Conservation (phyloP, 2,329 filamentous ascomycete species). For the Aspergillus sp. region DNA sequence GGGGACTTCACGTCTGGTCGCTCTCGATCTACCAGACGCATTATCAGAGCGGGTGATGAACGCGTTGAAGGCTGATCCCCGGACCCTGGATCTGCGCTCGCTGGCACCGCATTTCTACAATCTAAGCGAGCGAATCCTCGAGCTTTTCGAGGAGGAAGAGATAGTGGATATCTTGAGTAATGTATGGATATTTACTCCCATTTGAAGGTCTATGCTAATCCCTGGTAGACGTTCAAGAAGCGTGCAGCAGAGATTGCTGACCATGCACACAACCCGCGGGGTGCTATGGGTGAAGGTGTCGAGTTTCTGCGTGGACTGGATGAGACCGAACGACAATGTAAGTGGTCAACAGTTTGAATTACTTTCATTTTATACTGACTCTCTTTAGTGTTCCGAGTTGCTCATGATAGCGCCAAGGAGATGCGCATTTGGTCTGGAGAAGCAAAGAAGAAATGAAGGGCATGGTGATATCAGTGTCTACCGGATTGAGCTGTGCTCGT, state of each 20-base stretch:
- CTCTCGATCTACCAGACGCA: constrained; percentile 74
- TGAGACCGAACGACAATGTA: constrained; percentile 74
- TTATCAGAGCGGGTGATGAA: constrained; percentile 77
- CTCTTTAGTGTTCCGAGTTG: constrained; percentile 60
- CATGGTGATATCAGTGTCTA: too few relatives aligned
- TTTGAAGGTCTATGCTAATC: not conserved
- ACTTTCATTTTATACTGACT: constrained; percentile 12
- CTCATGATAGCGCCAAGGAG: constrained; percentile 68
- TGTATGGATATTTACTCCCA: constrained; percentile 20
- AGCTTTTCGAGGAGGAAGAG: constrained; percentile 87
- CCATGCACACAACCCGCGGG: constrained; percentile 79
- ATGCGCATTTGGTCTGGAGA: constrained; percentile 67
- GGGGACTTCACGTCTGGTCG: constrained; percentile 58
- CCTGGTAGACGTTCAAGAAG: constrained; percentile 67
- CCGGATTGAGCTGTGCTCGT: constrained; percentile 24
- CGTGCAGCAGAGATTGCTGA: constrained; percentile 79
- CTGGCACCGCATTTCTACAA: constrained; percentile 85
- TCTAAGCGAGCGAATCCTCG: constrained; percentile 77
- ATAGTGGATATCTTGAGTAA: constrained; percentile 64
- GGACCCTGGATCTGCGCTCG: constrained; percentile 75
- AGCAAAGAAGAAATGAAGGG: constrained; percentile 40
- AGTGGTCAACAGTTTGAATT: constrained; percentile 10
- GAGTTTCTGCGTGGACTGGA: constrained; percentile 87
- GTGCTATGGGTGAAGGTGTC: constrained; percentile 60
- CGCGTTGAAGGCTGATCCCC: constrained; percentile 84